A percentile compares a stretch with the other conserved stretches of the same genome.
Conservation (phyloP, 768 basidiomycete species). For the Zangia roseola region DNA sequence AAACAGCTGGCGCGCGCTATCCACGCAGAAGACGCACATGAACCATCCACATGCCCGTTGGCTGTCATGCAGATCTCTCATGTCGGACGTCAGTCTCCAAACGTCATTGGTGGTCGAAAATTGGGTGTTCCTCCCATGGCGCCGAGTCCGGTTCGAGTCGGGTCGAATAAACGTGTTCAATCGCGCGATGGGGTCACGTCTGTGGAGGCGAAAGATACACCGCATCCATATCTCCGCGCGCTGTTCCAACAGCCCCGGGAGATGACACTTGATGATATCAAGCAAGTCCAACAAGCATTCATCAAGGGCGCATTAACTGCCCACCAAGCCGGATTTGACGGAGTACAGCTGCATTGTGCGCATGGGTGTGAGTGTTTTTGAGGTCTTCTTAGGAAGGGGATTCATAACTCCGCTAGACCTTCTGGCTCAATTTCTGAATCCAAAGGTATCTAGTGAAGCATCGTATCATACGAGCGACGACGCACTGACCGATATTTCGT, state of each 20-base stretch:
- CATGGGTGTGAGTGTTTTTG: conserved; percentile 70
- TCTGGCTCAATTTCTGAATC: conserved; percentile 74
- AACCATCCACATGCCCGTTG: conserved; percentile 29
- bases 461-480: conserved; percentile 13
- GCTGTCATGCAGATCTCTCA: conserved; percentile 86
- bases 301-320: conserved; percentile 67
- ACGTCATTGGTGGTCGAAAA: conserved; percentile 65
- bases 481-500: not conserved
- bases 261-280: conserved; percentile 62
- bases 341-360: conserved; percentile 79
- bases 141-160: conserved; percentile 62
- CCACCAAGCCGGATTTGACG: conserved; percentile 73
- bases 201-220: conserved; percentile 6
- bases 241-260: conserved; percentile 62
- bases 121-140: conserved; percentile 62
- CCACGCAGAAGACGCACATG: conserved; percentile 32
- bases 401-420: conserved; percentile 49
- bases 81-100: conserved; percentile 77
- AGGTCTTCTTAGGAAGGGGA: not conserved
- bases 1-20: conserved; percentile 48
- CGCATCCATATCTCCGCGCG: conserved; percentile 33
- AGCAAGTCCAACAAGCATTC: conserved; percentile 59
- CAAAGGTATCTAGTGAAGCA: conserved; percentile 46
- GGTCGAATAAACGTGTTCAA: conserved; percentile 22
- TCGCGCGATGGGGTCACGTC: conserved; percentile 5